These are phyloP conservation scores for Rosa rugosa DNA, from an alignment of 306 rosid species.

Conservation along the genomic window DNA sequence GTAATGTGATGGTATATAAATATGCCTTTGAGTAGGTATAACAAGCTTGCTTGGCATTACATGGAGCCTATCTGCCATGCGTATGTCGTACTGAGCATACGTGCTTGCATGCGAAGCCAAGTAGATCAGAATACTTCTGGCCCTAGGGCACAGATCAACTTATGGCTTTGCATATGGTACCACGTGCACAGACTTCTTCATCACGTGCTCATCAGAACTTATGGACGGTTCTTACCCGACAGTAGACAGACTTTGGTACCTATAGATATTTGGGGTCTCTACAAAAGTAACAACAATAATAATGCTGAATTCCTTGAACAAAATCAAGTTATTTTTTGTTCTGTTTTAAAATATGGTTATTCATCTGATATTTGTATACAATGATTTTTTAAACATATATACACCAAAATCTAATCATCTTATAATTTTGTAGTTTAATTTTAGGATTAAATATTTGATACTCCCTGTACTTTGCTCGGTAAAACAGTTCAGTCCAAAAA, in stretches of 20 bases:
- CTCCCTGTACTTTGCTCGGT: too few relatives aligned
- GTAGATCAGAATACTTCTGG: not conserved
- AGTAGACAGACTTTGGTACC: too few relatives aligned
- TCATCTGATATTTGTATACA: too few relatives aligned
- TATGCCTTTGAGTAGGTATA: not conserved
- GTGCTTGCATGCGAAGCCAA: not conserved
- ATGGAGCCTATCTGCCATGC: not conserved
- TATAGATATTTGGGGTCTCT: not conserved
- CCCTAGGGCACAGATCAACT: not conserved
- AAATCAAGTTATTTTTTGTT: too few relatives aligned
- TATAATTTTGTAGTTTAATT: too few relatives aligned
- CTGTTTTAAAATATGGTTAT: too few relatives aligned
- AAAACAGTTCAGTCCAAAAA: too few relatives aligned
- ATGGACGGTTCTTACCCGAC: not conserved
- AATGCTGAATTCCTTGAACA: not conserved
- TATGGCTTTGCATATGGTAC: constrained; percentile 4
- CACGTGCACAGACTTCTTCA: not conserved
- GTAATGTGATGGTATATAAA: not conserved
- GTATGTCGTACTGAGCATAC: too few relatives aligned
- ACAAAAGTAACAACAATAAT: not conserved
- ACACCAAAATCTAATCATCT: too few relatives aligned
- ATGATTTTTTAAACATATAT: too few relatives aligned
- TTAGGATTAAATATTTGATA: too few relatives aligned
- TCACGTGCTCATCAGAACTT: too few relatives aligned
- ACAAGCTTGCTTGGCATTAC: not conserved